Percentiles rank a stretch among this genome's conserved stretches.
Conservation (phyloP, 805 yeast genomes). For the Huiozyma naganishii region DNA sequence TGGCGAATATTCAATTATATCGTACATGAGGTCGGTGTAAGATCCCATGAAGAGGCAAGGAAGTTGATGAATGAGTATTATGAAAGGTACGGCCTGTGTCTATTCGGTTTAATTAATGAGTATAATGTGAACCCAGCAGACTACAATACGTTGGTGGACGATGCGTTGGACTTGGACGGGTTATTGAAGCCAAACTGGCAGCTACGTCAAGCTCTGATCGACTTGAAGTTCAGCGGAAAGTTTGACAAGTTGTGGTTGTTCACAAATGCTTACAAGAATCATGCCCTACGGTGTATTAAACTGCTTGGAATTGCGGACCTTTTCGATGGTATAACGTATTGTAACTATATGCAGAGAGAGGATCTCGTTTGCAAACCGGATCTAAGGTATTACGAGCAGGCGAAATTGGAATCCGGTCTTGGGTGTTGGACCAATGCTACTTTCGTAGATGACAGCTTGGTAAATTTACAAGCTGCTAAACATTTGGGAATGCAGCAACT, state of each 20-base stretch:
- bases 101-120: slow-evolving; percentile 62
- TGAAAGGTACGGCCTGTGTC: slow-evolving; percentile 76
- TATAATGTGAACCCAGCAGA: slow-evolving; percentile 72
- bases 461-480: slow-evolving; percentile 66
- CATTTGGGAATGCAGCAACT: slow-evolving; percentile 62
- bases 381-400: slow-evolving; percentile 49
- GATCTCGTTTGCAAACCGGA: slow-evolving; percentile 79
- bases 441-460: slow-evolving; percentile 79
- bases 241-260: slow-evolving; percentile 76
- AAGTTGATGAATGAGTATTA: slow-evolving; percentile 62
- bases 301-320: slow-evolving; percentile 77
- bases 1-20: slow-evolving; percentile 70
- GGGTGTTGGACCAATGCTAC: slow-evolving; percentile 38
- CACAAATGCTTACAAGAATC: slow-evolving; percentile 87
- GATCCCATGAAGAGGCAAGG: slow-evolving; percentile 54
- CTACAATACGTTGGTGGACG: slow-evolving; percentile 80
- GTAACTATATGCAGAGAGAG: slow-evolving; percentile 54
- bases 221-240: slow-evolving; percentile 33
- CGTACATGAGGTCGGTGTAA: slow-evolving; percentile 45
- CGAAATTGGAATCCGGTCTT: slow-evolving; percentile 45
- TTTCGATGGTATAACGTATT: slow-evolving; percentile 85
- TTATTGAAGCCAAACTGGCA: slow-evolving; percentile 50
- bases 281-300: slow-evolving; percentile 67
- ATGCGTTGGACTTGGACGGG: slow-evolving; percentile 69
- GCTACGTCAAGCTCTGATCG: slow-evolving; percentile 40